Conservation (phyloP, 495 filamentous ascomycete genomes). For the Annulohypoxylon maeteangense region DNA sequence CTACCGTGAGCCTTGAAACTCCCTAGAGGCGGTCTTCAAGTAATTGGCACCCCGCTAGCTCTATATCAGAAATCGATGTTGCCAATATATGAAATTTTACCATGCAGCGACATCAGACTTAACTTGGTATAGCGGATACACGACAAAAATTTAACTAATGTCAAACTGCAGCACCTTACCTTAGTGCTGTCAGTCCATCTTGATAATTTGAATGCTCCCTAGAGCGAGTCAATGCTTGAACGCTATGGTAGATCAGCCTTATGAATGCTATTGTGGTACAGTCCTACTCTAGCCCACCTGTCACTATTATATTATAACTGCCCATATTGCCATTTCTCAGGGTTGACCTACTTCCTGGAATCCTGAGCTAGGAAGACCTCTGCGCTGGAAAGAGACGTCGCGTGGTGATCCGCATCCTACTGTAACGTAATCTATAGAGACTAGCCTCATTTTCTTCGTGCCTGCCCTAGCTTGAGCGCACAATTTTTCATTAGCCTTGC, state of each 20-base stretch:
- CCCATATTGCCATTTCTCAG: conserved; percentile 1
- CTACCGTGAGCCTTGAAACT: background rate
- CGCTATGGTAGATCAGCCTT: conserved; percentile 29
- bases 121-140: background rate
- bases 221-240: background rate
- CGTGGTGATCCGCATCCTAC: conserved; percentile 27
- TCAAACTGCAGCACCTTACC: background rate
- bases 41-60: background rate
- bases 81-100: background rate
- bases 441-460: conserved; percentile 8
- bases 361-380: background rate
- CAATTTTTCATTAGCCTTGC: background rate
- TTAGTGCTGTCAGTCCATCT: background rate
- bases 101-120: background rate
- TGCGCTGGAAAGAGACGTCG: background rate
- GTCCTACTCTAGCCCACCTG: background rate
- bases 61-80: background rate
- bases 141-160: background rate
- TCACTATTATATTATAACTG: background rate
- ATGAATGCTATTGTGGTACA: conserved; percentile 2
- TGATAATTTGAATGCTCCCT: background rate
- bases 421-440: background rate
- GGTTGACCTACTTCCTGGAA: background rate
- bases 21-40: background rate
- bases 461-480: background rate